Base-by-base conservation (phyloP, 306 rosid species). In the Ochetophila trinervis region DNA sequence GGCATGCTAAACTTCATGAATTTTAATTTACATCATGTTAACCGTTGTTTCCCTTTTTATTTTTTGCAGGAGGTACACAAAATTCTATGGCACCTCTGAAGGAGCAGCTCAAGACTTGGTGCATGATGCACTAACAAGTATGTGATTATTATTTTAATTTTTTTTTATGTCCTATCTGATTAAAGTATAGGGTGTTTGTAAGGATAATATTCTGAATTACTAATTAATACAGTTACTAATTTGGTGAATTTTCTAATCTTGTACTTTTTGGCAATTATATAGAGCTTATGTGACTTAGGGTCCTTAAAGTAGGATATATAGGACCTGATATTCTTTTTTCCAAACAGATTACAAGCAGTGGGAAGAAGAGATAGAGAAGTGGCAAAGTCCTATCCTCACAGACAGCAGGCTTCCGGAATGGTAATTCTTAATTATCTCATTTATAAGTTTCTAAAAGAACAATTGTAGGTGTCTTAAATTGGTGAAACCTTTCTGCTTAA, bases 341-440 rank as follows among this genome's bases (percentile, higher is more conserved):
- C 47, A 48, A 70, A 73, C 90, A 90, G 96, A 78, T 81, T 93
- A 93, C 71, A 90, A 84, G 74, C 88, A 76, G 66, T 93, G 99
- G 99, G 99, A 93, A 84, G 97, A 90, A 82, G 96, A 90, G 65
- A 93, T 93, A 74, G 97, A 90, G 72, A 84, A 74, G 58, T 90
- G 99, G 99, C 99, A 93, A 70, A 75, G 47, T 50, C 99, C 97
- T 70, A 70, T 93, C 77, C 97, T 93, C 67, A 78, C 68, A 74
- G 97, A 93, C 69, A 87, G 77, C 65, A 81, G 68, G 66, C 79
- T 93, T 47, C 97, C 97, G 21, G 96, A 90, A 80, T 93, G 99
- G 97, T 93, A 90, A 86, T 70, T 70, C 53, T 68, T 70, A 22
- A 16, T 76, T 48, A 22, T 59, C 48, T 56, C 49, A 48, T 56